Evolutionary conservation across 257 asterid genomes (phyloP), one percentile per base, ranked within the genome.

Genomic region (Fraxinus cuspidata): DNA sequence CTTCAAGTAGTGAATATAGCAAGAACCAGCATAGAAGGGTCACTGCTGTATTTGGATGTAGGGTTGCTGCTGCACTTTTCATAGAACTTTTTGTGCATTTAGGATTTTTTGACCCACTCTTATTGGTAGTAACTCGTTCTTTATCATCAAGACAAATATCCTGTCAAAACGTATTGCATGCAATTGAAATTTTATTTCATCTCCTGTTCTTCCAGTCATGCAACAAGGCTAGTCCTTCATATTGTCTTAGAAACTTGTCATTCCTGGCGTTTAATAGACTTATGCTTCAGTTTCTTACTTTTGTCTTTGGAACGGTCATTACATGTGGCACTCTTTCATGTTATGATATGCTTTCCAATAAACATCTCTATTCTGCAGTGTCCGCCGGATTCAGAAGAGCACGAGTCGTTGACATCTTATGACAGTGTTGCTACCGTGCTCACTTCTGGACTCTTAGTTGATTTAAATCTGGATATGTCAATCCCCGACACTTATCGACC

Each of bases 381-480:
- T 78, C 88, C 93, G 12, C 84, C 89, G 40, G 81, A 76, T 74
- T 83, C 90, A 16, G 97, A 88, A 81, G 95, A 92, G 84, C 92
- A 85, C 0, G 93, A 87, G 73, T 86, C 93, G 18, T 77, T 92
- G 77, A 86, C 94, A 74, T 88, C 93, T 77, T 86, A 90, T 72
- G 91, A 90, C 56, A 83, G 91, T 40, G 87, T 84, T 49, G 90
- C 89, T 42, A 73, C 87, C 0, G 81, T 83, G 42, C 83, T 85
- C 28, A 69, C 85, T 74, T 74, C 87, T 74, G 89, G 88, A 79
- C 66, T 84, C 47, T 82, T 87, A 44, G 77, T 85, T 65, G 97
- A 91, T 85, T 70, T 90, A 79, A 85, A 86, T 79, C 80, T 91
- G 38, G 91, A 91, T 74, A 90, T 86, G 68, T 86, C 97, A n/a